Evolutionary conservation across 257 asterid species (phyloP), one percentile per base, ranked within the genome.

Genomic region (Forsythia suspensa): DNA sequence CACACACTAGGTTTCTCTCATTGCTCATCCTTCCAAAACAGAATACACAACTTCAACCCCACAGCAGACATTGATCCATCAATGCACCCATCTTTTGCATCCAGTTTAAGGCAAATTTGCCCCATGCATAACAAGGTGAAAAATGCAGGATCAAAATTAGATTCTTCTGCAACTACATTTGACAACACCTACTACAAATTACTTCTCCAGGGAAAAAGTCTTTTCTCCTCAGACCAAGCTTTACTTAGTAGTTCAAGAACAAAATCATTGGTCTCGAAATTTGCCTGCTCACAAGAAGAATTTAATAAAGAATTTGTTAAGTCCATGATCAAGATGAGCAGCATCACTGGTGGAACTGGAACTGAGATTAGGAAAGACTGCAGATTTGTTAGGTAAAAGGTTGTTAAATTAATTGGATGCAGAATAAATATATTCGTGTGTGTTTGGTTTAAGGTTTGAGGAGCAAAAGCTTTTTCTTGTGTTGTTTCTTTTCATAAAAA

Each of bases 1-100:
- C 98, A 94, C 81, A 94, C 96, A 4, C 90, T 92, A 0, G 98
- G 97, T 8, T 94, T 94, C 85, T 87, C 98, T 76, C 97, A 91
- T 69, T 94, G 97, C 52, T 90, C 93, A 36, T 94, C 97, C 10
- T 92, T 94, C 92, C 92, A 92, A 73, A 94, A 92, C 80, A 85
- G 97, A 76, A 91, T 94, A 89, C 96, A 92, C 90, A 88, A 87
- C 69, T 94, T 94, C 80, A 86, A 81, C 87, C 71, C 29, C 5
- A 63, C 39, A 34, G 84, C 71, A 11, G 84, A 84, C 37, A 80
- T 92, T 12, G 97, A 94, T 46, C 97, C 97, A 0, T 77, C 95
- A 3, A 1, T 91, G 83, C 81, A 87, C 21, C 76, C 87, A 8
- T 87, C 95, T 5, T 91, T 94, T 61, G 97, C 96, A 18, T 84